Evolutionary conservation across 2,329 filamentous ascomycete species (phyloP).

Genomic region (Sclerotinia trifoliorum): DNA sequence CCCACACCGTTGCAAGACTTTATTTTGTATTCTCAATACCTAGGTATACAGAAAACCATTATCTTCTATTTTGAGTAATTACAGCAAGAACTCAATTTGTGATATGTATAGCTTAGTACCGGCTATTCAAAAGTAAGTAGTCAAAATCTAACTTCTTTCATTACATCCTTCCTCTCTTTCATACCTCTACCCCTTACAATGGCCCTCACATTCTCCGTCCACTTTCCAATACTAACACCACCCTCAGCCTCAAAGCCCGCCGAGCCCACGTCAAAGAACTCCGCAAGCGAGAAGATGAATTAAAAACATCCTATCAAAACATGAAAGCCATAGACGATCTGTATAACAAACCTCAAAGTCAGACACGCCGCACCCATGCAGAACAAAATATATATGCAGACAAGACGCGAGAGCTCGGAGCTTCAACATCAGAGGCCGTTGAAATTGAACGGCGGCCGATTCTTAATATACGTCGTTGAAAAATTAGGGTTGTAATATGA

Average conservation of each 20-base stretch:
- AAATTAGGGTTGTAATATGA: background rate
- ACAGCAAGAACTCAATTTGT: background rate
- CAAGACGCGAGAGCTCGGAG: background rate
- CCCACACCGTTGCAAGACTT: background rate
- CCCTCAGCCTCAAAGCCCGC: constrained; percentile 1
- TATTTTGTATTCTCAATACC: too few relatives aligned
- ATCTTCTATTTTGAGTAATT: background rate
- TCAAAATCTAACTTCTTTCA: background rate
- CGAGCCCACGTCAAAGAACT: constrained; percentile 11
- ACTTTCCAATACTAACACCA: background rate
- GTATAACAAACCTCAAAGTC: background rate
- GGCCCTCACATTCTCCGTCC: background rate
- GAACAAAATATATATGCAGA: background rate
- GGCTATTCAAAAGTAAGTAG: background rate
- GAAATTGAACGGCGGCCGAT: background rate
- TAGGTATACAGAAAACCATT: too few relatives aligned
- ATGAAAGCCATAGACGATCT: constrained; percentile 11
- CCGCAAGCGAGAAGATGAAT: background rate
- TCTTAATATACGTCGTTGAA: background rate
- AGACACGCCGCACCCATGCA: background rate
- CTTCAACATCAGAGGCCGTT: background rate
- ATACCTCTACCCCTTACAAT: background rate
- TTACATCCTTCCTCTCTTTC: background rate
- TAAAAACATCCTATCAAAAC: background rate
- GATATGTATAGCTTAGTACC: background rate